Conservation (phyloP, 108 stramenopile species). For the Stephanodiscus minutulus region DNA sequence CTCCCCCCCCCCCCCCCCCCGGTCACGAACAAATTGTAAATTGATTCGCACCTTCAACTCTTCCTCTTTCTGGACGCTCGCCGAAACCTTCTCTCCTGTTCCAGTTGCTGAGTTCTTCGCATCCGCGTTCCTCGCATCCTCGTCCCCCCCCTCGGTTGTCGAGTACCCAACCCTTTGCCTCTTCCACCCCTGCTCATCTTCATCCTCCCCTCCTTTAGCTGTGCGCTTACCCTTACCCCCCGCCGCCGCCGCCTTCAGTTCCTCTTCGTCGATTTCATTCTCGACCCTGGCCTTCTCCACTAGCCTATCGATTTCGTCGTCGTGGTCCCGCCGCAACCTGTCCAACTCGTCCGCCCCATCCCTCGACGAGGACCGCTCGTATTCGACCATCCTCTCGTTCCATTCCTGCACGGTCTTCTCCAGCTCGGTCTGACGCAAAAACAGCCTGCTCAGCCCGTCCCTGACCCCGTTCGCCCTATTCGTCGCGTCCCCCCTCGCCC, state of each 20-base stretch:
- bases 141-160: not conserved
- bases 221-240: not conserved
- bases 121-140: not conserved
- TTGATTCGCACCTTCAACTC: slow-evolving; percentile 38
- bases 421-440: not conserved
- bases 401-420: not conserved
- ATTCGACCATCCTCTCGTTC: not conserved
- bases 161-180: not conserved
- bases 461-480: not conserved
- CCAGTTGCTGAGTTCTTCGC: not conserved
- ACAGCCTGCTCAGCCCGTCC: not conserved
- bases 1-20: too few relatives aligned
- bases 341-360: not conserved
- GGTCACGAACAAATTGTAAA: too few relatives aligned
- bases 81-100: slow-evolving; percentile 12
- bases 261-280: slow-evolving; percentile 1
- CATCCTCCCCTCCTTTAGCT: not conserved
- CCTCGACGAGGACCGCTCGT: not conserved
- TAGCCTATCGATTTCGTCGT: not conserved
- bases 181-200: not conserved
- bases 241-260: not conserved
- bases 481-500: not conserved
- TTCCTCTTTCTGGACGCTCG: slow-evolving; percentile 24
- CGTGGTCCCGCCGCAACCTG: not conserved
- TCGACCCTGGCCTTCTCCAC: not conserved